phyloP scores from a whole-genome alignment of 345 rosid species.

The Salix purpurea region DNA sequence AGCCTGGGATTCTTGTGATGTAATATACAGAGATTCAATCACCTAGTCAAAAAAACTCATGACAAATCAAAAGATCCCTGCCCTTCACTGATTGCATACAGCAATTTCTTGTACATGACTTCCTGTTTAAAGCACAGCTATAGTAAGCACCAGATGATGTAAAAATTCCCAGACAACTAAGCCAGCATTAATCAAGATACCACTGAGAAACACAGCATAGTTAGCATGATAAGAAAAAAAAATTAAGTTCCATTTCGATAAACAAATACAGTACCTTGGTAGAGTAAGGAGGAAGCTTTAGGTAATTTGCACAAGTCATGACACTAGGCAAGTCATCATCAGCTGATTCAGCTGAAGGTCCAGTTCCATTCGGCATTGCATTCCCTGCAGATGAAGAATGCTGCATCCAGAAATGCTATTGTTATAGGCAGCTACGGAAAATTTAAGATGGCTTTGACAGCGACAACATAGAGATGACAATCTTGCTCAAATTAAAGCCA shows the following conservation, averaged over 20 bases:
- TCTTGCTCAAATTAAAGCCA: neutral
- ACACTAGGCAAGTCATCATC: conserved; percentile 97
- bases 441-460: neutral
- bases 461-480: neutral
- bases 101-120: conserved; percentile 84
- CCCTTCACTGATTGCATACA: conserved; percentile 93
- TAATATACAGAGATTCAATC: conserved; percentile 25
- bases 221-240: neutral
- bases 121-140: conserved; percentile 51
- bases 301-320: conserved; percentile 99
- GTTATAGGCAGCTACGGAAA: neutral
- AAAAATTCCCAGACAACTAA: neutral
- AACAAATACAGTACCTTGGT: conserved; percentile 63
- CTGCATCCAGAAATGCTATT: conserved; percentile 36
- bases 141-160: conserved; percentile 11
- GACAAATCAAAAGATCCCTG: conserved; percentile 98
- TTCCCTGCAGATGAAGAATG: conserved; percentile 67
- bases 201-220: neutral
- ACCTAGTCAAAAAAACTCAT: conserved; percentile 38
- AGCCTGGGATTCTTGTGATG: conserved; percentile 17
- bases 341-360: conserved; percentile 62
- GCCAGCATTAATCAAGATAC: neutral
- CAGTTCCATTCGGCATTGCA: conserved; percentile 65
- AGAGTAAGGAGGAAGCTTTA: conserved; percentile 97
- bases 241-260: neutral